Evolutionary conservation across 345 rosid genomes (phyloP).

Genomic region (Gossypium longicalyx): DNA sequence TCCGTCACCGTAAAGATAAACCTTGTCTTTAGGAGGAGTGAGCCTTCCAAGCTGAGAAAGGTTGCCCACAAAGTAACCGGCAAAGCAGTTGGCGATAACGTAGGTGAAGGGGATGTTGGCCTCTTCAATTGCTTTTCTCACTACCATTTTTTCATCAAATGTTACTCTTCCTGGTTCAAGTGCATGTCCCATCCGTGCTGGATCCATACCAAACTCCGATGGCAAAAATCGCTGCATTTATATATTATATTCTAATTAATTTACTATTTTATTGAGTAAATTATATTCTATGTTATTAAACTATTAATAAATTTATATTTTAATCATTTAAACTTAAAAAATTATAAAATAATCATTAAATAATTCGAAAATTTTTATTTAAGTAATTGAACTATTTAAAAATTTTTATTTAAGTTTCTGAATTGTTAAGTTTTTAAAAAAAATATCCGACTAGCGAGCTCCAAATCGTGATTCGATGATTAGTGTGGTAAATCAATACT

Average conservation of each 20-base stretch:
- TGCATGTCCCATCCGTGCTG: slow-evolving; percentile 65
- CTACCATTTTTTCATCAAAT: slow-evolving; percentile 75
- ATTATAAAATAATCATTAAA: too few species aligned
- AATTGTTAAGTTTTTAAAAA: too few species aligned
- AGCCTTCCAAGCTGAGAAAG: slow-evolving; percentile 59
- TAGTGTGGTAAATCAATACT: too few species aligned
- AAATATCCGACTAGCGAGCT: too few species aligned
- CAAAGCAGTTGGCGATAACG: slow-evolving; percentile 68
- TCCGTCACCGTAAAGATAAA: slow-evolving; percentile 64
- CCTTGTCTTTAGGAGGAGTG: slow-evolving; percentile 54
- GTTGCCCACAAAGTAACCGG: slow-evolving; percentile 67
- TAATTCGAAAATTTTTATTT: too few species aligned
- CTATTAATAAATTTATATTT: too few species aligned
- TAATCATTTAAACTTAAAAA: too few species aligned
- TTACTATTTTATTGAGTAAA: too few species aligned
- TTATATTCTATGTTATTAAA: fast-evolving
- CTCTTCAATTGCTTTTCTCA: slow-evolving; percentile 67
- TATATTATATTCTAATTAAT: too few species aligned
- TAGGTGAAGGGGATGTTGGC: slow-evolving; percentile 79
- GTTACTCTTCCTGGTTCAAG: slow-evolving; percentile 74
- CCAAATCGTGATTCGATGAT: too few species aligned
- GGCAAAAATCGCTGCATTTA: slow-evolving; percentile 56
- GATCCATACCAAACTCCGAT: slow-evolving; percentile 89
- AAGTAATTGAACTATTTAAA: too few species aligned
- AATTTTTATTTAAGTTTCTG: too few species aligned